phyloP scores from a whole-genome alignment of 164 flowering plant genomes.

The Umbilicus rupestris region DNA sequence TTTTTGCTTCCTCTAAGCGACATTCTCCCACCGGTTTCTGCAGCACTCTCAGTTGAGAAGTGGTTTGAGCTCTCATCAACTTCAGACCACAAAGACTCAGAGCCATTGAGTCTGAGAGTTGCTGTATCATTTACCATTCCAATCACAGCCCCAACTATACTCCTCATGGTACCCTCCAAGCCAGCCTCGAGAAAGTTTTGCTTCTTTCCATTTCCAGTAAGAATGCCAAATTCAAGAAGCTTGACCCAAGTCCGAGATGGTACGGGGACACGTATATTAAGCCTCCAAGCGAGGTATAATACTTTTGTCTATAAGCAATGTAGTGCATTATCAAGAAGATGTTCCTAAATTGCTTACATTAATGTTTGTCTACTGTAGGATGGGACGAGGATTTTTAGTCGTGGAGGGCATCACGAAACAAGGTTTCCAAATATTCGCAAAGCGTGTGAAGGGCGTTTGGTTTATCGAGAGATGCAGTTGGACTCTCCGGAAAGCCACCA shows the following conservation, averaged over 20 bases:
- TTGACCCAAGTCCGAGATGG: slow-evolving; percentile 48
- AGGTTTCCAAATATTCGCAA: slow-evolving; percentile 47
- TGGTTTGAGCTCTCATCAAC: slow-evolving; percentile 56
- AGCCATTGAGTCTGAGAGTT: slow-evolving; percentile 50
- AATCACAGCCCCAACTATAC: slow-evolving; percentile 27
- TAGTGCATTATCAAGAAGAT: neutral
- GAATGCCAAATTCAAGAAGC: slow-evolving; percentile 29
- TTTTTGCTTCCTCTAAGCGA: slow-evolving; percentile 45
- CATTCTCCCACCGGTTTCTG: slow-evolving; percentile 29
- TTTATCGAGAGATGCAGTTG: slow-evolving; percentile 35
- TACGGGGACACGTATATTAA: slow-evolving; percentile 40
- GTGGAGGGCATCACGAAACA: slow-evolving; percentile 37
- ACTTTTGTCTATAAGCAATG: neutral
- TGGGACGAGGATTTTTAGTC: neutral
- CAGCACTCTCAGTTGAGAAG: slow-evolving; percentile 45
- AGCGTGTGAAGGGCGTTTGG: slow-evolving; percentile 42
- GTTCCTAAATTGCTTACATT: neutral
- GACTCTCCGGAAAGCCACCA: slow-evolving; percentile 29
- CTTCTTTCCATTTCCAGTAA: slow-evolving; percentile 36
- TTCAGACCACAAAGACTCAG: slow-evolving; percentile 22
- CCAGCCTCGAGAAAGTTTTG: slow-evolving; percentile 36
- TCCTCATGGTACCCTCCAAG: slow-evolving; percentile 39
- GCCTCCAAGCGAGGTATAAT: slow-evolving; percentile 70
- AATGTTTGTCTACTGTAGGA: neutral
- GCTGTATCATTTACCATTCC: slow-evolving; percentile 68